Evolutionary conservation across 805 yeast species (phyloP), one percentile per base, ranked within the genome.

Genomic region (Novakomyces olei): DNA sequence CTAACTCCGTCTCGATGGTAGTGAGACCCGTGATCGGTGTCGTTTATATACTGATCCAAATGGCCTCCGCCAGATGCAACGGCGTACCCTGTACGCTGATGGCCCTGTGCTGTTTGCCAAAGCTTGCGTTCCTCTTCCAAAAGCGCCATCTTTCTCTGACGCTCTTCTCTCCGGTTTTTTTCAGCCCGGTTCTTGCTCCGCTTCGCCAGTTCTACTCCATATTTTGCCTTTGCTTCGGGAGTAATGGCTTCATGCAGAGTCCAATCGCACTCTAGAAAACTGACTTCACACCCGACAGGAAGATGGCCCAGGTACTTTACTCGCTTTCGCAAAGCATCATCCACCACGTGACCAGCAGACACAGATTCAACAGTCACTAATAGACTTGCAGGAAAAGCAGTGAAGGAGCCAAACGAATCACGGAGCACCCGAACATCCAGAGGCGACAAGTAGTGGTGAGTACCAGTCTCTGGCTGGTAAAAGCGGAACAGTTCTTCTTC

Each of bases 231-330:
- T 1, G 64, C 53, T 19, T 63, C 65, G 6, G 53, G 49, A 2
- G 67, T 62, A 5, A 65, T 44, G 22, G 47, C 34, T 9, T 45
- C 33, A n/a, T n/a, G n/a, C n/a, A n/a, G 15, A 33, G 51, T 60
- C 96, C 96, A 85, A 47, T 79, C 73, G 33, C 93, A 65, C 44
- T 88, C 96, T 34, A 88, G 47, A 39, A 78, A 70, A 7, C 81
- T 91, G 27, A 85, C 50, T 33, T 74, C 76, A 0, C 93, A 74
- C 1, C 95, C 95, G 19, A 67, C 48, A 0, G 98, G 95, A 15
- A 81, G 52, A 50, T 85, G 85, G 1, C 76, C 63, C 36, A 88
- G 53, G 48, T 76, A 80, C 49, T 80, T 83, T 48, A 63, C 63
- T 41, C 71, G 67, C 33, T 65, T 63, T 2, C 66, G 43, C 44